A percentile compares a stretch with the other conserved stretches of the same genome.
Conservation (phyloP, 495 filamentous ascomycete genomes). For the Bacidia rubella region DNA sequence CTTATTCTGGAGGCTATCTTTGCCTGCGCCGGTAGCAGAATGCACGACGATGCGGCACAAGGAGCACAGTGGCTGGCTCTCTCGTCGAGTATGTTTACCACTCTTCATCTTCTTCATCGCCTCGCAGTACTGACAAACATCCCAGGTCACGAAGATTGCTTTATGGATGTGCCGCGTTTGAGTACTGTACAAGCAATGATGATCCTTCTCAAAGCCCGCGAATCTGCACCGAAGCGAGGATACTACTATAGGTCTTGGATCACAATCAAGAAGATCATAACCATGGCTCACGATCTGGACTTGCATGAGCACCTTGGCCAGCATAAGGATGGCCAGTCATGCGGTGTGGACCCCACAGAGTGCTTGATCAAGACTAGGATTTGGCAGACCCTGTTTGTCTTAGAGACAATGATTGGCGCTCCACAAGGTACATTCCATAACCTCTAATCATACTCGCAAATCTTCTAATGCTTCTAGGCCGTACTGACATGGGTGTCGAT, state of each 20-base stretch:
- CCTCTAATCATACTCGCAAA: background rate
- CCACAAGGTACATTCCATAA: conserved; percentile 61
- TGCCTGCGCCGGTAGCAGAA: conserved; percentile 69
- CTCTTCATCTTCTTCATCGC: background rate
- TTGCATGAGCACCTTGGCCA: conserved; percentile 73
- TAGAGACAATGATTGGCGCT: conserved; percentile 87
- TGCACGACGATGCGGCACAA: conserved; percentile 70
- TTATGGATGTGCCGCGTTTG: conserved; percentile 84
- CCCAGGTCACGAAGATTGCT: conserved; percentile 82
- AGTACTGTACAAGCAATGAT: conserved; percentile 90
- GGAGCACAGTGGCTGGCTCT: conserved; percentile 91
- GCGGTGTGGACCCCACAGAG: conserved; percentile 54
- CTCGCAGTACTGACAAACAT: conserved; percentile 12
- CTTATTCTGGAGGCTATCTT: conserved; percentile 92
- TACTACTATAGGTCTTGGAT: conserved; percentile 99
- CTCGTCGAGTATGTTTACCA: conserved; percentile 57
- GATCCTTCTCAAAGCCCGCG: conserved; percentile 79
- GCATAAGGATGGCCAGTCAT: conserved; percentile 57
- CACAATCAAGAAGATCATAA: conserved; percentile 79
- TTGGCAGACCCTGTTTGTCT: conserved; percentile 80
- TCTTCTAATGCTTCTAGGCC: conserved; percentile 40
- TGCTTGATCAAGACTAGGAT: conserved; percentile 75
- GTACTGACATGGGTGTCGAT: conserved; percentile 65
- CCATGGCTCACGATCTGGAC: conserved; percentile 87
- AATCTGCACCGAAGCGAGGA: conserved; percentile 79